Conservation (phyloP, 1,139 yeast genomes). For the Pichia cactophila region DNA sequence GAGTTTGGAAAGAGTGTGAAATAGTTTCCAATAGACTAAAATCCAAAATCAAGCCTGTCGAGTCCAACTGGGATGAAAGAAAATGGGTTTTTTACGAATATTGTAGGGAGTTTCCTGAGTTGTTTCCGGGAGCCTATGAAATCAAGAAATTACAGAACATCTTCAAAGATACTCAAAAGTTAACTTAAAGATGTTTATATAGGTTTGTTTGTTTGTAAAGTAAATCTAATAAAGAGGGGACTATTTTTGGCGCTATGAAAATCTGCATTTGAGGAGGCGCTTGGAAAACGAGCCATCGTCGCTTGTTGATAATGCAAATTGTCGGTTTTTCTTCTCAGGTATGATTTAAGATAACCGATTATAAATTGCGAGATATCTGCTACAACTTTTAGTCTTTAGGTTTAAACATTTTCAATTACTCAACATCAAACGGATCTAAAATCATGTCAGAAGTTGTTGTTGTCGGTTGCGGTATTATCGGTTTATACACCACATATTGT, state of each 20-base stretch:
- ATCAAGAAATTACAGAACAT: conserved; percentile 16
- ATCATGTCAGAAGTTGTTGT: conserved; percentile 19
- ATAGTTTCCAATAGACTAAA: conserved; percentile 27
- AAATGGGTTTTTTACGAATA: conserved; percentile 35
- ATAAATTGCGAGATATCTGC: not conserved
- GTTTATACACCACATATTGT: conserved; percentile 55
- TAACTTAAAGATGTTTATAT: not conserved
- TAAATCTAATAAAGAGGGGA: too few relatives aligned
- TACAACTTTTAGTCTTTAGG: not conserved
- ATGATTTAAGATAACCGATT: not conserved
- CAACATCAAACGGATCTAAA: too few relatives aligned
- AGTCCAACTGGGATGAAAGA: conserved; percentile 37
- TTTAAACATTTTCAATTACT: too few relatives aligned
- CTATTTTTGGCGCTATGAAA: too few relatives aligned
- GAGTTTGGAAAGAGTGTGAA: conserved; percentile 45
- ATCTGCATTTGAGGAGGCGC: not conserved
- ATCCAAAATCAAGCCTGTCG: conserved; percentile 27
- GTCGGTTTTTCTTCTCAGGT: not conserved
- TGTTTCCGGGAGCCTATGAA: conserved; percentile 32
- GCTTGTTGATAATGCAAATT: not conserved
- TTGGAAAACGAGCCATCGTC: not conserved
- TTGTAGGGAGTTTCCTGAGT: conserved; percentile 31
- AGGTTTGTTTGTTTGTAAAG: too few relatives aligned
- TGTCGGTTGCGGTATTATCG: conserved; percentile 53
- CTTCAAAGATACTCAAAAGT: conserved; percentile 15